Evolutionary conservation across 176 grass and related monocot species (phyloP), one percentile per base, ranked within the genome.

Genomic region (Ananas comosus): DNA sequence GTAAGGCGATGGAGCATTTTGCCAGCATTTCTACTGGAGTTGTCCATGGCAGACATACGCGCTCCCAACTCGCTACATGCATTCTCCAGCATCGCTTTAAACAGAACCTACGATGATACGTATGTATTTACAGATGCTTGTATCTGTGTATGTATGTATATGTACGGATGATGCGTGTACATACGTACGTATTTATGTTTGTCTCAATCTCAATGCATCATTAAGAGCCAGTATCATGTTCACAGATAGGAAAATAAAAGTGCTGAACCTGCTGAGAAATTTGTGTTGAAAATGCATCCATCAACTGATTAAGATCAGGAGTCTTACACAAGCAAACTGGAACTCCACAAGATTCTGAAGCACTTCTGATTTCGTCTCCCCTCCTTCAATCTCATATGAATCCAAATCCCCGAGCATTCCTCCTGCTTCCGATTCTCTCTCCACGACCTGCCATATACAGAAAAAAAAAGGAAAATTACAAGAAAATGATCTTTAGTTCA

Each of bases 41-140:
- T 96, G 76, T 96, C 93, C 92, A 91, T 96, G 49, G 88, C 86
- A 72, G 88, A 92, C 88, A 96, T 96, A 23, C 92, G 83, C n/a
- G 88, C 88, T 74, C 93, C 86, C 51, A 96, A 72, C 76, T 96
- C 89, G 92, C 88, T 96, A 75, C 88, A 92, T 50, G 79, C 81
- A 79, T 96, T 96, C 84, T 96, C 93, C 85, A 96, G 76, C 51
- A 72, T 67, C 79, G 88, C 86, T 64, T 89, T 96, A 68, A 87
- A 96, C 64, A 96, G 52, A 64, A 90, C 79, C 88, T 96, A 69
- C 50, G 82, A 76, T 64, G 71, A 23, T 50, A 19, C 67, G 19
- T 21, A 63, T 24, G 23, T 24, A 24, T 24, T 24, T 1, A 24
- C 23, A 24, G 23, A 24, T 24, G 23, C 1, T 1, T 24, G 23